Evolutionary conservation across 108 stramenopile genomes (phyloP).

Genomic region (Fistulifera pelliculosa): DNA sequence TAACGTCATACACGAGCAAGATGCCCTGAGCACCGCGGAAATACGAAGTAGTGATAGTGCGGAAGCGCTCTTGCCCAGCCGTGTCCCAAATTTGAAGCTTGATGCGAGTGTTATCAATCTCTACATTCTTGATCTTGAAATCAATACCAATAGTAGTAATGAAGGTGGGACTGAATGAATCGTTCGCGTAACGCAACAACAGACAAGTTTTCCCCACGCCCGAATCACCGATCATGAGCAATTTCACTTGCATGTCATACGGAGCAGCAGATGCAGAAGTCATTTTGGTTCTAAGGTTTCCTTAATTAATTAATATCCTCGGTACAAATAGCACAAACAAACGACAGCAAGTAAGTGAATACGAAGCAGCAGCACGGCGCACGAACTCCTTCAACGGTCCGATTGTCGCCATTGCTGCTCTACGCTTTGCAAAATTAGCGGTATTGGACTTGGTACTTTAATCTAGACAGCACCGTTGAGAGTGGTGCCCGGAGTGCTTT

Average conservation of each 20-base stretch:
- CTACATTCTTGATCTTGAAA: slow-evolving; percentile 94
- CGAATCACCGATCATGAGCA: slow-evolving; percentile 99
- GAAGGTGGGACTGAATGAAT: slow-evolving; percentile 95
- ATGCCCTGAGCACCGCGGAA: slow-evolving; percentile 98
- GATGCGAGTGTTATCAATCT: slow-evolving; percentile 88
- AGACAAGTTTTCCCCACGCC: slow-evolving; percentile 98
- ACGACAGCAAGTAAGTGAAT: too few species aligned
- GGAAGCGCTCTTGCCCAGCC: slow-evolving; percentile 89
- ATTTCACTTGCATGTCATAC: slow-evolving; percentile 98
- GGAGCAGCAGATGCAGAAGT: slow-evolving; percentile 52
- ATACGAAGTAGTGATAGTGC: slow-evolving; percentile 93
- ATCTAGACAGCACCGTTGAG: too few species aligned
- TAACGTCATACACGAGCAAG: slow-evolving; percentile 97
- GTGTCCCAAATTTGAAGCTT: slow-evolving; percentile 97
- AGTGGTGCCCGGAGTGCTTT: too few species aligned
- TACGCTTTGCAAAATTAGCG: too few species aligned
- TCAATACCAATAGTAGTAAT: slow-evolving; percentile 99
- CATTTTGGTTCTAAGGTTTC: slow-evolving; percentile 12
- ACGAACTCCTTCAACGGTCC: too few species aligned
- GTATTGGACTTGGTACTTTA: too few species aligned
- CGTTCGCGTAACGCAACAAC: slow-evolving; percentile 97
- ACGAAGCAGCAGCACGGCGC: too few species aligned
- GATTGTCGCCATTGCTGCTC: too few species aligned
- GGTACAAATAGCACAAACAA: too few species aligned
- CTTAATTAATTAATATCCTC: too few species aligned